Percentiles rank a stretch among this genome's conserved stretches.
These are phyloP conservation scores for Phytophthora crassamura DNA, from an alignment of 352 stramenopile genomes.

Conservation along the genomic window DNA sequence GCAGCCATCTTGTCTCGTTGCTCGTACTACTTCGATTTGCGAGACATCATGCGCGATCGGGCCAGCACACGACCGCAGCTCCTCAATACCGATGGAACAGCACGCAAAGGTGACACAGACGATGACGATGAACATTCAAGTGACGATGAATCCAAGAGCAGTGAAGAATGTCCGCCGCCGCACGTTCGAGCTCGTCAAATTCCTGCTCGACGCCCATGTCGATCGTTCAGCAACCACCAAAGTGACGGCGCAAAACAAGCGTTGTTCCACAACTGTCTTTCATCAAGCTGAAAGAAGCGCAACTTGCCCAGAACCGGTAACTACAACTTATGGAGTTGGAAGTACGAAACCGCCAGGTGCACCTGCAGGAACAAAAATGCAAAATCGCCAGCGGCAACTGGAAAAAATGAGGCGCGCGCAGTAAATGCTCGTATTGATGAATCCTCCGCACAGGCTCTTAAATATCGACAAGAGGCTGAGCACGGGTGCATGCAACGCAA, in stretches of 20 bases:
- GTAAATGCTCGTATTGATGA: constrained; percentile 11
- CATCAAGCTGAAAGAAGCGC: constrained; percentile 5
- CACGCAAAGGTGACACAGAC: too few species aligned
- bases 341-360: constrained; percentile 1
- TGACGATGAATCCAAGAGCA: too few species aligned
- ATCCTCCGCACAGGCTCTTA: constrained; percentile 6
- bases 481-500: constrained; percentile 9
- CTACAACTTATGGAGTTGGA: neutral
- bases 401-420: constrained; percentile 5
- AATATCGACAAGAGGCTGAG: constrained; percentile 14
- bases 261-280: neutral
- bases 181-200: too few species aligned
- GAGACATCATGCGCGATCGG: constrained; percentile 7
- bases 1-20: neutral
- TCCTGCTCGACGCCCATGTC: too few species aligned
- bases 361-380: too few species aligned
- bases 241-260: neutral
- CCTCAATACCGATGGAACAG: constrained; percentile 5
- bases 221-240: too few species aligned
- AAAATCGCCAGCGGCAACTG: constrained; percentile 10
- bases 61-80: constrained; percentile 8
- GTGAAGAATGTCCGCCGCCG: too few species aligned
- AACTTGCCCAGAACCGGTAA: constrained; percentile 4
- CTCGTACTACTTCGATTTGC: constrained; percentile 18
- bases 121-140: too few species aligned